Evolutionary conservation across 1,284 basidiomycete species (phyloP).

Genomic region (Ustilago nuda): DNA sequence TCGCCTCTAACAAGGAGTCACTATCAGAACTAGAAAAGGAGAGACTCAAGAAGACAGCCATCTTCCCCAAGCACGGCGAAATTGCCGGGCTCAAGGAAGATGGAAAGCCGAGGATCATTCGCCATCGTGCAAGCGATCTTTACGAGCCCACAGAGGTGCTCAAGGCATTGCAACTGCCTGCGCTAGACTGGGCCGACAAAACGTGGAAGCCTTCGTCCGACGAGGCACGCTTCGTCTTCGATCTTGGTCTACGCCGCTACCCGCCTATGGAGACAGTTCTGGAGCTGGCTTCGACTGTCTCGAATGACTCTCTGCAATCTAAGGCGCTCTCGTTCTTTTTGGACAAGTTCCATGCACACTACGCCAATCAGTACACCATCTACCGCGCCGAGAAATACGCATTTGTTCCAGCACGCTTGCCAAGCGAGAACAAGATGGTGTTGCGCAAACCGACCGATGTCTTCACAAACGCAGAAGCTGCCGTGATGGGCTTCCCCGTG

Average conservation of each 20-base stretch:
- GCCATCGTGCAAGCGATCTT: conserved; percentile 63
- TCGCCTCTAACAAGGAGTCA: conserved; percentile 84
- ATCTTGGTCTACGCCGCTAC: conserved; percentile 80
- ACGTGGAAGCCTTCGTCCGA: conserved; percentile 54
- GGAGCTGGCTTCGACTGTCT: conserved; percentile 44
- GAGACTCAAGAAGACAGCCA: conserved; percentile 79
- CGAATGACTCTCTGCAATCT: conserved; percentile 36
- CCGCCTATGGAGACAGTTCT: conserved; percentile 78
- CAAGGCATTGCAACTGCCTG: conserved; percentile 79
- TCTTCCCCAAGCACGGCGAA: conserved; percentile 78
- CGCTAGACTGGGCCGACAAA: conserved; percentile 85
- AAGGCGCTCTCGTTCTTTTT: conserved; percentile 64
- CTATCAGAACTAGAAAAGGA: conserved; percentile 79
- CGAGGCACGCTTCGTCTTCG: conserved; percentile 83
- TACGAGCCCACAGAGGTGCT: conserved; percentile 86
- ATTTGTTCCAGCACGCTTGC: conserved; percentile 77
- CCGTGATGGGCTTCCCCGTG: conserved; percentile 80
- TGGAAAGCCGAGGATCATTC: conserved; percentile 52
- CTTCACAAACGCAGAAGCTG: conserved; percentile 79
- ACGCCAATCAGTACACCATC: conserved; percentile 52
- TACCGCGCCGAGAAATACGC: conserved; percentile 68
- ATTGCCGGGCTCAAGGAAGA: conserved; percentile 56
- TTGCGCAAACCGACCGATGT: conserved; percentile 81
- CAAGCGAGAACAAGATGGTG: conserved; percentile 72
- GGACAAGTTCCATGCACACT: conserved; percentile 56